Conservation (phyloP, 768 basidiomycete genomes). For the Gymnopilus dilepis region DNA sequence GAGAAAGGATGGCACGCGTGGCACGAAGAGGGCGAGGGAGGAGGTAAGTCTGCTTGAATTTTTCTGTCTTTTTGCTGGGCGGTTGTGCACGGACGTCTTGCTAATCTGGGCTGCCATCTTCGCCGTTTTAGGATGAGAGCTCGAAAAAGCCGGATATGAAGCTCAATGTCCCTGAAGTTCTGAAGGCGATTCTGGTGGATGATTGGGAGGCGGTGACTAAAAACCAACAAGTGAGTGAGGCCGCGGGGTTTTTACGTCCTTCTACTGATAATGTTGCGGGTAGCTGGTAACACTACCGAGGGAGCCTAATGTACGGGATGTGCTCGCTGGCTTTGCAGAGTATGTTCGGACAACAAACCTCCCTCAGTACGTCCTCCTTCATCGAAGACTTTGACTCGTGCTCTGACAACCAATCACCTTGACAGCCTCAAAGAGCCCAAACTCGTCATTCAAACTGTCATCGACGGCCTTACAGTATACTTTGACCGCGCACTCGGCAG, state of each 20-base stretch:
- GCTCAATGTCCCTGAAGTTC: conserved; percentile 84
- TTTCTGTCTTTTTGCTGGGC: not conserved
- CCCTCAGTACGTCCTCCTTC: conserved; percentile 45
- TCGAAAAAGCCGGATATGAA: conserved; percentile 88
- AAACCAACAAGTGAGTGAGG: conserved; percentile 74
- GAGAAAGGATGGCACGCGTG: conserved; percentile 67
- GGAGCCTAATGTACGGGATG: conserved; percentile 73
- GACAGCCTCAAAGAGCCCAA: conserved; percentile 70
- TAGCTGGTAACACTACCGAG: conserved; percentile 89
- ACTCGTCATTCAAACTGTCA: conserved; percentile 76
- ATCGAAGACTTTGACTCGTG: not conserved
- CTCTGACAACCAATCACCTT: not conserved
- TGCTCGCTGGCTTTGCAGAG: conserved; percentile 79
- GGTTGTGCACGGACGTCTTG: not conserved
- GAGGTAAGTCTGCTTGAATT: conserved; percentile 52
- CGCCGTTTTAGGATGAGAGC: conserved; percentile 67
- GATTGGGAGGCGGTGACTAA: conserved; percentile 99
- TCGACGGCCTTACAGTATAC: conserved; percentile 86
- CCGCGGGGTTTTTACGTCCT: not conserved
- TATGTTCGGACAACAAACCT: conserved; percentile 59
- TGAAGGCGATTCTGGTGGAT: conserved; percentile 90
- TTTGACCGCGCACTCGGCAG: conserved; percentile 92
- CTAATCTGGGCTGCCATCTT: not conserved
- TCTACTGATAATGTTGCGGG: not conserved
- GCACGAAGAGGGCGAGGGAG: conserved; percentile 75